A percentile compares a stretch with the other conserved stretches of the same genome.
phyloP scores from a whole-genome alignment of 345 rosid species.

The Hypericum androsaemum region DNA sequence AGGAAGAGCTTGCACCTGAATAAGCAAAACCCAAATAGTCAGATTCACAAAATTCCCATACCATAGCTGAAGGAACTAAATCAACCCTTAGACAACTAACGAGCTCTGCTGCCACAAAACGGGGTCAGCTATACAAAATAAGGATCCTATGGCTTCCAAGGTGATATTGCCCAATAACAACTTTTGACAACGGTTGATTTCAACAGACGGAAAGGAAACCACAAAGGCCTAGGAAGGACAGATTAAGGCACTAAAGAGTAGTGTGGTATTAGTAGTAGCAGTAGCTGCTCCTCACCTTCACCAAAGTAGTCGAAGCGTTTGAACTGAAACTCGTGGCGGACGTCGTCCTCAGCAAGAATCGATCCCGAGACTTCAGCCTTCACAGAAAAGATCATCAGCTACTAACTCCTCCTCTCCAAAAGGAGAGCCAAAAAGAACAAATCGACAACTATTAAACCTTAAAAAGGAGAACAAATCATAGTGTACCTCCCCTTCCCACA shows the following conservation, averaged over 20 bases:
- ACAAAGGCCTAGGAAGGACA: neutral
- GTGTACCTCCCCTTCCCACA: constrained; percentile 85
- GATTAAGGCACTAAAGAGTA: neutral
- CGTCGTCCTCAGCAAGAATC: constrained; percentile 45
- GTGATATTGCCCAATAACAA: too few species aligned
- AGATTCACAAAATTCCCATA: neutral
- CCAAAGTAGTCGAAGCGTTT: constrained; percentile 81
- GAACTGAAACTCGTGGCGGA: constrained; percentile 62
- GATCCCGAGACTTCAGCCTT: constrained; percentile 79
- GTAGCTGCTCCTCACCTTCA: constrained; percentile 37
- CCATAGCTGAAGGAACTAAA: too few species aligned
- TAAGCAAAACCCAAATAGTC: constrained; percentile 13
- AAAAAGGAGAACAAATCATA: neutral
- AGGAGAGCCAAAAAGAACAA: neutral
- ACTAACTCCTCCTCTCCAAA: neutral
- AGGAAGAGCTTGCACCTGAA: constrained; percentile 44
- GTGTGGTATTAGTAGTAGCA: neutral
- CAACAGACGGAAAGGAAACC: neutral
- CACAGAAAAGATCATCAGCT: constrained; percentile 3
- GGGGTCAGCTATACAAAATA: too few species aligned
- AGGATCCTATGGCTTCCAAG: too few species aligned
- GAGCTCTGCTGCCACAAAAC: too few species aligned
- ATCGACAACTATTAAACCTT: constrained; percentile 1
- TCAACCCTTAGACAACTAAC: too few species aligned
- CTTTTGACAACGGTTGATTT: too few species aligned